Percentiles rank a stretch among this genome's conserved stretches.
These are phyloP conservation scores for Thuidium tamariscinum DNA, from an alignment of 225 moss, liverwort and hornwort species.

Conservation along the genomic window DNA sequence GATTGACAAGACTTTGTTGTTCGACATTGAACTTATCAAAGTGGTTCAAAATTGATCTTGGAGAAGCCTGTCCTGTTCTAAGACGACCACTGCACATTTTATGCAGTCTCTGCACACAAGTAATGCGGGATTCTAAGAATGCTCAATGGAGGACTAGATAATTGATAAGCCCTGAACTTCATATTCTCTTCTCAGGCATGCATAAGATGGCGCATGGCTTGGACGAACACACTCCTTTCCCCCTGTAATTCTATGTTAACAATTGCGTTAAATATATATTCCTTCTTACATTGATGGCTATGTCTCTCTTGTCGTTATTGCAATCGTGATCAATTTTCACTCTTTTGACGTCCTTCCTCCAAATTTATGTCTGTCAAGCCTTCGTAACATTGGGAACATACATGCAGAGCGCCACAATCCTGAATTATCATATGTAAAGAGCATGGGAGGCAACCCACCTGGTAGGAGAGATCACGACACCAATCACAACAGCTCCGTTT, in stretches of 20 bases:
- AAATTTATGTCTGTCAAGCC: background rate
- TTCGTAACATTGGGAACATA: background rate
- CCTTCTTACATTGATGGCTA: background rate
- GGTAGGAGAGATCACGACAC: background rate
- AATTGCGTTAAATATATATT: background rate
- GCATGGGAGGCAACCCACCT: background rate
- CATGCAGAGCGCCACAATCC: background rate
- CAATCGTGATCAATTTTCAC: background rate
- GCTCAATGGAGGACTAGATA: background rate
- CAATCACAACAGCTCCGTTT: background rate
- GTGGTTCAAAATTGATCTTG: conserved; percentile 29
- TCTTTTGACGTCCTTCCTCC: background rate
- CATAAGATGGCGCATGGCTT: background rate
- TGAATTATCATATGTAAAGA: background rate
- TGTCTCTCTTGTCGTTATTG: background rate
- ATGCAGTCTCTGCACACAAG: background rate
- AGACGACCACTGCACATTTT: background rate
- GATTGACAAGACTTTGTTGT: conserved; percentile 89
- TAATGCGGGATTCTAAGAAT: background rate
- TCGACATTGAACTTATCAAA: conserved; percentile 89
- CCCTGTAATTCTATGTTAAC: background rate
- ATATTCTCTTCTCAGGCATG: background rate
- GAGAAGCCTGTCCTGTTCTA: background rate
- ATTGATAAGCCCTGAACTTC: background rate
- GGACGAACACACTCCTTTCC: background rate